Evolutionary conservation across 768 basidiomycete genomes (phyloP), one percentile per base, ranked within the genome.

Genomic region (Panus rudis): DNA sequence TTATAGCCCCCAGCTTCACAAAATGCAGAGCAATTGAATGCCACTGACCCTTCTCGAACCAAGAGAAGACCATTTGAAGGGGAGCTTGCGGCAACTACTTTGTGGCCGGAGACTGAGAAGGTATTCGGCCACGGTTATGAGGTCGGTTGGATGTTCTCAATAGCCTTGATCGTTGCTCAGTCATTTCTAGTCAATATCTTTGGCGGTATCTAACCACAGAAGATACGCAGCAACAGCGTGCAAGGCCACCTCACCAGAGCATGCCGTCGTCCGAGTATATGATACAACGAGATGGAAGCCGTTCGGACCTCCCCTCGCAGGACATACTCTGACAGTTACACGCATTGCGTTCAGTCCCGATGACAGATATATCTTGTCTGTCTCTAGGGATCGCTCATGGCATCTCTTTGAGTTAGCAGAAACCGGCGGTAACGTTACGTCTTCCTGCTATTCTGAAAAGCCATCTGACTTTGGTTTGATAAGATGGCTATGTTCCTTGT

Each of bases 101-200:
- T 98, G 1, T 99, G 96, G 96, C 96, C 94, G 0, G 96, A 99
- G 65, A 69, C 80, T 1, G 96, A 98, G 55, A 99, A 99, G 60
- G 71, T 99, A 1, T 99, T 96, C 60, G 96, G 94, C 4, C 96
- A 98, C 62, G 92, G 94, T 31, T 98, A 97, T 54, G 96, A 99
- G 76, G 91, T 85, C 47, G 40, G 65, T 37, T n/a, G 16, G n/a
- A 10, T 31, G 17, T 8, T 48, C 32, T 27, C 32, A 21, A 26
- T 1, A n/a, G 17, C 13, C 24, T 8, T 26, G n/a, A n/a, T n/a
- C n/a, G 34, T 10, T 28, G 23, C 21, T 42, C 11, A 20, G n/a
- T 30, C 31, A 35, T 19, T 21, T 16, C 17, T 46, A 94, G 90
- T 84, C 88, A 6, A 85, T 93, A 37, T 75, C 85, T 0, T 65